A percentile compares a stretch with the other conserved stretches of the same genome.
Evolutionary conservation across 2,329 filamentous ascomycete species (phyloP).

Genomic region (Xylariaceae sp.): DNA sequence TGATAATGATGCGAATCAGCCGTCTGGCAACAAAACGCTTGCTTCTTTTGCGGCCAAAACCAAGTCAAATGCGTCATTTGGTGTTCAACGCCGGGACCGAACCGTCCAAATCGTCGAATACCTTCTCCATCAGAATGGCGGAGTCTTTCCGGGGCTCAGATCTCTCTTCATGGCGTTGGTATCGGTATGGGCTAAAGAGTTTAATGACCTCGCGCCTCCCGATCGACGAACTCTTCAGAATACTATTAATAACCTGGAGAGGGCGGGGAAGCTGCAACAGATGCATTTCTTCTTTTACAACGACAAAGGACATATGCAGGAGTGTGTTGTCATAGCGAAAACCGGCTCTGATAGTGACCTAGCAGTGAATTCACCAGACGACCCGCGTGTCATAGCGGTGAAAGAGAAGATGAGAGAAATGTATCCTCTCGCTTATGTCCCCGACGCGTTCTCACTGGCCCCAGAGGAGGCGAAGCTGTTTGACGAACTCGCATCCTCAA

Average conservation of each 20-base stretch:
- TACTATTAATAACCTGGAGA: conserved; percentile 29
- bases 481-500: conserved; percentile 26
- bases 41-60: conserved; percentile 18
- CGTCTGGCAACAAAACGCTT: conserved; percentile 13
- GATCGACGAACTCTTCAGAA: conserved; percentile 27
- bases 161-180: conserved; percentile 45
- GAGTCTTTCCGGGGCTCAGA: conserved; percentile 48
- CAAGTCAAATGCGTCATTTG: conserved; percentile 30
- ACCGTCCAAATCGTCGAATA: conserved; percentile 39
- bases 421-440: conserved; percentile 43
- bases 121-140: conserved; percentile 38
- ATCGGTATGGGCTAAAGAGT: conserved; percentile 41
- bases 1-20: neutral
- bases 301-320: conserved; percentile 23
- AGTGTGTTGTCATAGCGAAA: conserved; percentile 27
- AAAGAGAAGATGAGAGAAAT: conserved; percentile 44
- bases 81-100: conserved; percentile 32
- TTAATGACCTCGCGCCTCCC: conserved; percentile 37
- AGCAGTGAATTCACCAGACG: conserved; percentile 35
- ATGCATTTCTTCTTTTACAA: conserved; percentile 30
- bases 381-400: conserved; percentile 37
- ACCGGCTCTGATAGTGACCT: conserved; percentile 2
- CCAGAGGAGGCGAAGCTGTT: conserved; percentile 34
- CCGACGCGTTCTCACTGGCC: conserved; percentile 35
- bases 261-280: conserved; percentile 22